phyloP scores from a whole-genome alignment of 768 basidiomycete genomes.

The Macrolepiota albuminosa region DNA sequence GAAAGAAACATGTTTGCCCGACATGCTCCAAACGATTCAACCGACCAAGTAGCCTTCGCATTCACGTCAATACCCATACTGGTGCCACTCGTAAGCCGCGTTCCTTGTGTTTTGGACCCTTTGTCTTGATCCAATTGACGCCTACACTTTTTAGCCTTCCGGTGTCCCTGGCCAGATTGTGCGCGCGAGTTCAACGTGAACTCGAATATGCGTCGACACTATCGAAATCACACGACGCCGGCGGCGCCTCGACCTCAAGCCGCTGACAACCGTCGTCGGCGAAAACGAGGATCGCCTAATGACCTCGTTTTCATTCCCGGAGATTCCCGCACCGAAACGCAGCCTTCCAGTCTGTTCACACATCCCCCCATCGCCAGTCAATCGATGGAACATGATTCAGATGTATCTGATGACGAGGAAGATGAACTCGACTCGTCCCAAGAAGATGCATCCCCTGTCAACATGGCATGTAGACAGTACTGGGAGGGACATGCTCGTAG shows the following conservation, averaged over 20 bases:
- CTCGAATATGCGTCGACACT: constrained; percentile 81
- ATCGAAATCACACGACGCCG: constrained; percentile 54
- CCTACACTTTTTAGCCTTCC: constrained; percentile 41
- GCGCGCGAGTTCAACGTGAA: constrained; percentile 79
- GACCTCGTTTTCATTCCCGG: constrained; percentile 14
- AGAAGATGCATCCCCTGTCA: constrained; percentile 8
- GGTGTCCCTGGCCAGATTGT: constrained; percentile 70
- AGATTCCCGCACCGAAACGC: constrained; percentile 1
- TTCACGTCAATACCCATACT: constrained; percentile 66
- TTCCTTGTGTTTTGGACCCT: background rate
- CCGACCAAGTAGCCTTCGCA: constrained; percentile 60
- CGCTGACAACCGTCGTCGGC: constrained; percentile 20
- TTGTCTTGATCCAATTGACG: background rate
- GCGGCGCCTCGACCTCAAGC: constrained; percentile 25
- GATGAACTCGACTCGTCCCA: constrained; percentile 19
- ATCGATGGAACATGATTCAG: constrained; percentile 23
- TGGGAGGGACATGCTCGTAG: background rate
- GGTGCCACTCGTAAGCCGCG: constrained; percentile 59
- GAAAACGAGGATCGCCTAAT: constrained; percentile 19
- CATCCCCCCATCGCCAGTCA: constrained; percentile 18
- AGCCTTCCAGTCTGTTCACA: constrained; percentile 2
- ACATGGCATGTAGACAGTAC: constrained; percentile 1
- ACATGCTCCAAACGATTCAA: constrained; percentile 64
- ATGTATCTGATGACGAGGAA: constrained; percentile 20
- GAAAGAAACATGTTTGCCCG: constrained; percentile 45